Evolutionary conservation across 208 protist genomes (phyloP), one percentile per base, ranked within the genome.

Genomic region (Naegleria lovaniensis): DNA sequence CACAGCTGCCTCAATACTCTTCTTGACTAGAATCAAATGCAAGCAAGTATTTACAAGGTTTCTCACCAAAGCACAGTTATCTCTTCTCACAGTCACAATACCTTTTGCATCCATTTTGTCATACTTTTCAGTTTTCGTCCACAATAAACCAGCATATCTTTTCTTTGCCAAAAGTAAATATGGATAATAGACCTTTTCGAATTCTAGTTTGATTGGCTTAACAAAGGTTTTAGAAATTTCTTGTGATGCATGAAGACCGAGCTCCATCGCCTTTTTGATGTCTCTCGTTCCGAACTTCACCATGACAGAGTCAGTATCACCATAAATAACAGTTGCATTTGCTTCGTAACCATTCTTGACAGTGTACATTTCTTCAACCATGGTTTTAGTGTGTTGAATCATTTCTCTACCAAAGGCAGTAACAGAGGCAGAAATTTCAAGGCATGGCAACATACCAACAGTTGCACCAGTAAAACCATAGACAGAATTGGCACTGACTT

Each of bases 121-220:
- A 22, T 95, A 95, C 90, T 99, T 98, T 22, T 96, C 92, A 29
- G 97, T 93, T 25, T 95, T 96, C 55, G 96, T 98, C 98, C 99
- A 99, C 88, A 97, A 97, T 83, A 99, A 97, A 9, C 99, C 99
- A 5, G 98, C 98, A 94, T 99, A 99, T 33, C 98, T 95, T 96
- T 99, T 99, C 95, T 99, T 99, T 85, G 96, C 98, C 90, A 99
- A 98, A 19, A 99, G 94, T 88, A 99, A 93, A 92, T 99, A 99
- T n/a, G 99, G 99, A 86, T 96, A 98, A 91, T 99, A 99, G 25
- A 98, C 97, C 94, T 99, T 99, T 94, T 99, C 99, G 90, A 99
- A 99, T 94, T 99, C 98, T 52, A 99, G 95, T 48, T 96, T 96
- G 83, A 99, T 98, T 33, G 99, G 99, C 51, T 93, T 94, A 43